These are phyloP conservation scores for Lodderomyces margitis DNA, from an alignment of 1,139 yeast species.

Conservation along the genomic window DNA sequence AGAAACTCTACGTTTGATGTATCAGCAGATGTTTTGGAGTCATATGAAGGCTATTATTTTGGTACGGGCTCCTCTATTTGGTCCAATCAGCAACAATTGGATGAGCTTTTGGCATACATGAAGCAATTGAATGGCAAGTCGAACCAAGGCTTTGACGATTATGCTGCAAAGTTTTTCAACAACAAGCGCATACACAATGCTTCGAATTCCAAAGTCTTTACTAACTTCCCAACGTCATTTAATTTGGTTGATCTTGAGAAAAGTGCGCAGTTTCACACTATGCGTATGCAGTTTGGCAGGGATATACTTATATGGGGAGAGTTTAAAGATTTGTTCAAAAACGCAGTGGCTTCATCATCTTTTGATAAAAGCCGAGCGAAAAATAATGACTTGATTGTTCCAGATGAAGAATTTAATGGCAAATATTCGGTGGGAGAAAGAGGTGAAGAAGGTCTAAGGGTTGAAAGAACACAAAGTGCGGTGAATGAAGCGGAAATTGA, in stretches of 20 bases:
- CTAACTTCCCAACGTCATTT: conserved; percentile 28
- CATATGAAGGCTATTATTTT: conserved; percentile 14
- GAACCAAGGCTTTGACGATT: conserved; percentile 15
- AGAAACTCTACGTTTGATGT: conserved; percentile 17
- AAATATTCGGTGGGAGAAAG: background rate
- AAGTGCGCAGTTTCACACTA: conserved; percentile 7
- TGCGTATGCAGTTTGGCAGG: conserved; percentile 14
- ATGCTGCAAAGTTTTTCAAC: conserved; percentile 15
- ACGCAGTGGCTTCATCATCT: background rate
- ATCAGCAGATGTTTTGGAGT: conserved; percentile 20
- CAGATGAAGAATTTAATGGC: too few relatives aligned
- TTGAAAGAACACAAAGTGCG: background rate
- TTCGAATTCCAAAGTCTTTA: conserved; percentile 9
- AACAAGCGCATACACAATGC: background rate
- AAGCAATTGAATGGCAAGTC: conserved; percentile 24
- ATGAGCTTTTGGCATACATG: conserved; percentile 32
- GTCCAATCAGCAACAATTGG: conserved; percentile 33
- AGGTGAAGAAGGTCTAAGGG: background rate
- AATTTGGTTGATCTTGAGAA: conserved; percentile 25
- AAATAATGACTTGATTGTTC: too few relatives aligned
- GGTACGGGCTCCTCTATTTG: conserved; percentile 26
- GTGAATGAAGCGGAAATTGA: conserved; percentile 5
- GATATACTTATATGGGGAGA: conserved; percentile 24
- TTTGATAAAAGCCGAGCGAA: background rate
- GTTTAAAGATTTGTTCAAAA: conserved; percentile 14